Percentiles rank a stretch among this genome's conserved stretches.
These are phyloP conservation scores for Mycena vitilis DNA, from an alignment of 768 basidiomycete genomes.

Conservation along the genomic window DNA sequence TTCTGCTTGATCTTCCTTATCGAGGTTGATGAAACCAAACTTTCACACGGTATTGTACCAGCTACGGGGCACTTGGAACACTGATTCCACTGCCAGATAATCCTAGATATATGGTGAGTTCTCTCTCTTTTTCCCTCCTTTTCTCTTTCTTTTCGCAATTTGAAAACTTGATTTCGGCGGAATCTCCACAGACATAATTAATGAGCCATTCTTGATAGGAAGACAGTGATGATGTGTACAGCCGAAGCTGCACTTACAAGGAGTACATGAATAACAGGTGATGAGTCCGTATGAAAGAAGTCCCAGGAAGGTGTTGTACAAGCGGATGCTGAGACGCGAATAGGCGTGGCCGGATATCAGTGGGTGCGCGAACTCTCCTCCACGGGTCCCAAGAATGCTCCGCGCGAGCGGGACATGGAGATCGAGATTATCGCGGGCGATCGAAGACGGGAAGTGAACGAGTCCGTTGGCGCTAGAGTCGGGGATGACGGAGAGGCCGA, in stretches of 20 bases:
- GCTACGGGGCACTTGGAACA: too few species aligned
- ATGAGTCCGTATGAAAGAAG: slow-evolving; percentile 30
- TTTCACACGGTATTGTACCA: too few species aligned
- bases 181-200: too few species aligned
- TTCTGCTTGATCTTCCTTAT: too few species aligned
- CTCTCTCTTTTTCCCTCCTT: too few species aligned
- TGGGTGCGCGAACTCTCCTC: slow-evolving; percentile 20
- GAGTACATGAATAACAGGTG: slow-evolving; percentile 27
- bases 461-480: slow-evolving; percentile 29
- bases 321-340: slow-evolving; percentile 34
- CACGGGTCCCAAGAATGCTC: slow-evolving; percentile 15
- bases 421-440: slow-evolving; percentile 34
- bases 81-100: too few species aligned
- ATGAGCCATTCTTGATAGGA: too few species aligned
- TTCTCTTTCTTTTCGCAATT: too few species aligned
- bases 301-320: slow-evolving; percentile 23
- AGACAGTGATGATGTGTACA: slow-evolving; percentile 21
- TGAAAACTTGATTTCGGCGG: too few species aligned
- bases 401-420: slow-evolving; percentile 12
- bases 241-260: slow-evolving; percentile 30
- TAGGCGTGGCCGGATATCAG: slow-evolving; percentile 35
- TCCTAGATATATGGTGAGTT: too few species aligned
- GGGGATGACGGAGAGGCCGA: slow-evolving; percentile 5
- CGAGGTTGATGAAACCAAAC: too few species aligned
- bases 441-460: slow-evolving; percentile 24